These are phyloP conservation scores for Termitomyces sp. DNA, from an alignment of 768 basidiomycete species.

Conservation along the genomic window DNA sequence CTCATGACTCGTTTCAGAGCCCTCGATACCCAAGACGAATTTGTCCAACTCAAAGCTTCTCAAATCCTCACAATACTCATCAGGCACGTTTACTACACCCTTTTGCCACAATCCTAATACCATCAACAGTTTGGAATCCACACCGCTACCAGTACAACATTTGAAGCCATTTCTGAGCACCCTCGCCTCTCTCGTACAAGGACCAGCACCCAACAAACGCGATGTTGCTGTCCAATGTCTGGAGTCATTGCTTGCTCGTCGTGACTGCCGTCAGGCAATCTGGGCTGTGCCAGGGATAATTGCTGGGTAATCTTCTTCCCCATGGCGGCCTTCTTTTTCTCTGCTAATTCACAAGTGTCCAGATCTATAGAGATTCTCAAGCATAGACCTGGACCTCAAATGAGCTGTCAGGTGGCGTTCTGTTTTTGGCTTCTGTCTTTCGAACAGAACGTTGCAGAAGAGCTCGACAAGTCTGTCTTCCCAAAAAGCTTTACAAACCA, in stretches of 20 bases:
- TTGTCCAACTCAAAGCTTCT: slow-evolving; percentile 86
- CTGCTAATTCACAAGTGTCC: neutral
- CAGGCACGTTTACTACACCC: slow-evolving; percentile 41
- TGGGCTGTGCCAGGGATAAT: slow-evolving; percentile 74
- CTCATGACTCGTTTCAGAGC: slow-evolving; percentile 42
- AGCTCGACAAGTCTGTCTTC: slow-evolving; percentile 75
- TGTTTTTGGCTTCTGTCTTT: slow-evolving; percentile 95
- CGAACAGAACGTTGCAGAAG: slow-evolving; percentile 78
- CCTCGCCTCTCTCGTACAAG: slow-evolving; percentile 60
- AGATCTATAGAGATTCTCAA: slow-evolving; percentile 85
- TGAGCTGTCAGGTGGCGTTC: slow-evolving; percentile 91
- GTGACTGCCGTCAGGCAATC: slow-evolving; percentile 73
- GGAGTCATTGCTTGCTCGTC: slow-evolving; percentile 78
- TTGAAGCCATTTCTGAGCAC: slow-evolving; percentile 57
- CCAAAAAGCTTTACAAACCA: neutral
- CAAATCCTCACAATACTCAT: slow-evolving; percentile 88
- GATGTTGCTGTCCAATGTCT: slow-evolving; percentile 93
- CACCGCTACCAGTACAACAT: slow-evolving; percentile 45
- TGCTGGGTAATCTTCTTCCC: slow-evolving; percentile 47
- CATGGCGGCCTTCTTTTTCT: neutral
- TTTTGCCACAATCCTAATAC: neutral
- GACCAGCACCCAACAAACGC: slow-evolving; percentile 59
- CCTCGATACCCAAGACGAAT: slow-evolving; percentile 86
- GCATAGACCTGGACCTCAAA: slow-evolving; percentile 81
- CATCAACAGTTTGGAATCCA: slow-evolving; percentile 42